phyloP scores from a whole-genome alignment of 1,139 yeast species.

The Debaryomyces coudertii region DNA sequence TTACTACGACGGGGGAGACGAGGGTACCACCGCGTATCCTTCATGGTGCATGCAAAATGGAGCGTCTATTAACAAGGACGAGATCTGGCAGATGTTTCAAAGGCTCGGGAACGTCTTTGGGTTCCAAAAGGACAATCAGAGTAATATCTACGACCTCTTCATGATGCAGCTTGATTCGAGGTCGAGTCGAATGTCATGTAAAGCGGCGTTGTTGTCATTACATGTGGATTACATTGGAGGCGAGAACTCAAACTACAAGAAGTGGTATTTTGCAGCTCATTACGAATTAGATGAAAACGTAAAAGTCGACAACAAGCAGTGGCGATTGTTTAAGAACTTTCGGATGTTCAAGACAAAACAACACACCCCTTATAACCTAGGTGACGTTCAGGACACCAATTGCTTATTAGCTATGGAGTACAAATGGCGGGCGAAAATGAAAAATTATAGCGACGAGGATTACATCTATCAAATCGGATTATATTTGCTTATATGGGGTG shows the following conservation, averaged over 20 bases:
- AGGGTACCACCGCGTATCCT: constrained; percentile 19
- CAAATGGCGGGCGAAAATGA: constrained; percentile 30
- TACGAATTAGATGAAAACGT: constrained; percentile 24
- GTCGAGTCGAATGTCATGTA: constrained; percentile 41
- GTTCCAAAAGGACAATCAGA: constrained; percentile 40
- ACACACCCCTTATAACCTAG: constrained; percentile 15
- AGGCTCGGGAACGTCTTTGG: constrained; percentile 30
- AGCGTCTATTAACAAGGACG: constrained; percentile 23
- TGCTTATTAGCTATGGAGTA: constrained; percentile 23
- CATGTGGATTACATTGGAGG: constrained; percentile 51
- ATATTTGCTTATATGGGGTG: constrained; percentile 48
- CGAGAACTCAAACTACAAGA: constrained; percentile 39
- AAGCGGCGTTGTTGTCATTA: constrained; percentile 36
- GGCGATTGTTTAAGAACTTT: constrained; percentile 16
- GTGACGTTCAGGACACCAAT: constrained; percentile 20
- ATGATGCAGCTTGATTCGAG: constrained; percentile 47
- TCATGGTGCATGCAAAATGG: constrained; percentile 44
- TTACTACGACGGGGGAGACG: background rate
- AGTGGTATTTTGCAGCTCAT: constrained; percentile 46
- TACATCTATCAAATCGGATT: constrained; percentile 35
- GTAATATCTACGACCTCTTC: constrained; percentile 42
- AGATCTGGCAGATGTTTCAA: constrained; percentile 26
- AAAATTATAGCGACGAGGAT: constrained; percentile 21
- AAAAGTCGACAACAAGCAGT: constrained; percentile 14
- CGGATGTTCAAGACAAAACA: constrained; percentile 11